These are phyloP conservation scores for Cystobasidium pallidum DNA, from an alignment of 1,284 basidiomycete genomes.

Conservation along the genomic window DNA sequence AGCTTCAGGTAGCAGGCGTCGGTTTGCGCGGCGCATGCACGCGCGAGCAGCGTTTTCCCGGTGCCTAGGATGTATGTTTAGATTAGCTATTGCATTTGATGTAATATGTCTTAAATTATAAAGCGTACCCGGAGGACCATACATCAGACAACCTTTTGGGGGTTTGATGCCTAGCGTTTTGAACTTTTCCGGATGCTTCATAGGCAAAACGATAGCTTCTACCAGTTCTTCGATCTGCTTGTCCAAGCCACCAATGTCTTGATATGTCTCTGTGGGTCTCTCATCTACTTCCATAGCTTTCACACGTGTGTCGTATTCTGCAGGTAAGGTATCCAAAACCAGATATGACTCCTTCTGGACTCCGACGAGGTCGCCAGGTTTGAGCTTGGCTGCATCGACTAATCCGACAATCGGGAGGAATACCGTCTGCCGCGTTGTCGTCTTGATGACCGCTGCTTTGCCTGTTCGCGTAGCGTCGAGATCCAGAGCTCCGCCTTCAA, in stretches of 20 bases:
- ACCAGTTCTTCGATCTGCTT: slow-evolving; percentile 81
- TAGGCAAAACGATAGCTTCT: slow-evolving; percentile 76
- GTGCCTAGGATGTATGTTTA: slow-evolving; percentile 61
- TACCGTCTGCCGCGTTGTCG: slow-evolving; percentile 90
- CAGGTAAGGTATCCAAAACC: slow-evolving; percentile 82
- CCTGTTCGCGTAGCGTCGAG: slow-evolving; percentile 91
- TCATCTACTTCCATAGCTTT: slow-evolving; percentile 94
- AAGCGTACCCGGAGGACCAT: slow-evolving; percentile 69
- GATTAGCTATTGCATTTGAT: neutral
- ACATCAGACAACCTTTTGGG: slow-evolving; percentile 78
- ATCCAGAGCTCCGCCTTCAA: slow-evolving; percentile 79
- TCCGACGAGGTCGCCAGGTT: slow-evolving; percentile 91
- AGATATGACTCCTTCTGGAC: slow-evolving; percentile 99
- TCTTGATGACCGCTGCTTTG: slow-evolving; percentile 99
- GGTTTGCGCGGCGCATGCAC: slow-evolving; percentile 79
- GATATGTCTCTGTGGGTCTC: slow-evolving; percentile 75
- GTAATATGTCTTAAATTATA: neutral
- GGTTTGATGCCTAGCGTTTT: slow-evolving; percentile 78
- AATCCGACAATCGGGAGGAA: slow-evolving; percentile 98
- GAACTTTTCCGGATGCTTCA: slow-evolving; percentile 80
- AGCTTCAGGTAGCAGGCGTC: slow-evolving; percentile 79
- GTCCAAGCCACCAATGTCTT: slow-evolving; percentile 76
- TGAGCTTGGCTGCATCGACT: slow-evolving; percentile 85
- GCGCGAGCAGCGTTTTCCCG: slow-evolving; percentile 75
- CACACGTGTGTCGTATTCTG: slow-evolving; percentile 76